phyloP scores from a whole-genome alignment of 2,329 filamentous ascomycete genomes.

The Emericellopsis cladophorae region DNA sequence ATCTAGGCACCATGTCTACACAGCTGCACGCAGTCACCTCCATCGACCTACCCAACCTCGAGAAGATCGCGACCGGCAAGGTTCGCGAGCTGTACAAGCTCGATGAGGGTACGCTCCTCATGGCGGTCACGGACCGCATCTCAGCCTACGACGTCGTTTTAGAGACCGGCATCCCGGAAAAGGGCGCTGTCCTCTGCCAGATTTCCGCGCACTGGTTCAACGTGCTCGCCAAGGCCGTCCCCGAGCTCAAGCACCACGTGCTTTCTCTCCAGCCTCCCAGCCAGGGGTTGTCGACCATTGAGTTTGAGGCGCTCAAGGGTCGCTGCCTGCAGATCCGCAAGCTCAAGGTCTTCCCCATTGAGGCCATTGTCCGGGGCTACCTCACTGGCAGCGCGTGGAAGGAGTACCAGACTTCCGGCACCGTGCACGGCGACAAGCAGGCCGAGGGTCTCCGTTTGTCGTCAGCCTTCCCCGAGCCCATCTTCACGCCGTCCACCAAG shows the following conservation, averaged over 20 bases:
- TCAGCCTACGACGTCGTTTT: slow-evolving; percentile 92
- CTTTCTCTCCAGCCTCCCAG: slow-evolving; percentile 28
- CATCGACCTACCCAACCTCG: slow-evolving; percentile 17
- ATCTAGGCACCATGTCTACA: not conserved
- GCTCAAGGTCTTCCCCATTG: slow-evolving; percentile 54
- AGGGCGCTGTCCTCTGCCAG: slow-evolving; percentile 37
- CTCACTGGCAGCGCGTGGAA: slow-evolving; percentile 76
- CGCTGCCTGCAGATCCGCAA: slow-evolving; percentile 69
- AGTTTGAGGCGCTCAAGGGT: slow-evolving; percentile 40
- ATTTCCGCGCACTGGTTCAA: slow-evolving; percentile 41
- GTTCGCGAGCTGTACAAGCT: slow-evolving; percentile 73
- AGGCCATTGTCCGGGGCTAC: slow-evolving; percentile 60
- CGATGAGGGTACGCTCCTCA: slow-evolving; percentile 56
- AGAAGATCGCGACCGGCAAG: slow-evolving; percentile 40
- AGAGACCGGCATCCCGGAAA: slow-evolving; percentile 49
- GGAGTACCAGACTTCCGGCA: slow-evolving; percentile 60
- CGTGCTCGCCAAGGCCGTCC: slow-evolving; percentile 29
- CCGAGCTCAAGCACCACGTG: slow-evolving; percentile 39
- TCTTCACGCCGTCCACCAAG: slow-evolving; percentile 75
- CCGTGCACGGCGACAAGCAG: slow-evolving; percentile 66
- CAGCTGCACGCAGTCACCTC: slow-evolving; percentile 10
- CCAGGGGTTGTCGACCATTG: slow-evolving; percentile 19
- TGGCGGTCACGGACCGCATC: slow-evolving; percentile 80
- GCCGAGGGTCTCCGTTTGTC: slow-evolving; percentile 58
- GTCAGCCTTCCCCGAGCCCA: slow-evolving; percentile 52